Base-by-base conservation (phyloP, 2,329 filamentous ascomycete species). In the Triangularia verruculosa region DNA sequence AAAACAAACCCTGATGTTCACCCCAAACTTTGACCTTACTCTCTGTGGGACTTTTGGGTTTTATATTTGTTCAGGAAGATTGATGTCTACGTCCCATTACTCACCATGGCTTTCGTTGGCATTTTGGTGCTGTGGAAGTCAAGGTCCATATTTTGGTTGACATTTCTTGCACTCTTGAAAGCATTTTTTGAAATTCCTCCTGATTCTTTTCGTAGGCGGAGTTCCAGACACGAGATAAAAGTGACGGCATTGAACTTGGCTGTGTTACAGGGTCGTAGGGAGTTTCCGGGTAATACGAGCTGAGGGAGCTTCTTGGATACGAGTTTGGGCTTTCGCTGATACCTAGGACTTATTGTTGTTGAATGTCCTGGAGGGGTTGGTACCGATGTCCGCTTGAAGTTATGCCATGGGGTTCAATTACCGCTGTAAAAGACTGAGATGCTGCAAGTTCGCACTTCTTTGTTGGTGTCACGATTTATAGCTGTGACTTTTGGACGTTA, bases 51-150 rank as follows among this genome's bases (percentile, higher is more conserved):
- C 83, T 82, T 87, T 86, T 63, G 66, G 66, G 60, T 70, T 92
- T 92, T 92, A 25, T 54, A 15, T 27, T 86, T 86, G 85, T 83
- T 83, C 80, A 92, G 89, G 89, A 83, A 93, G 86, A 93, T 81
- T 69, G 78, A 87, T 71, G 66, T 43, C 24, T 58, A 70, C 67
- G 78, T 75, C 82, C 82, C 76, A 76, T 78, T 87, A 91, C 88
- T 91, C 89, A 91, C 87, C 87, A 83, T 84, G 80, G 80, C 83
- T 82, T 82, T 79, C 80, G 69, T 68, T 78, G 75, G 70, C 68
- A 75, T 72, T 74, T 32, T 47, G 12, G 63, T 76, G 69, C 76
- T 72, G 78, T 90, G 86, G 85, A 80, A 83, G 82, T 80, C 77
- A 83, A 80, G 88, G 87, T 92, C 89, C 88, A 90, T 89, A 81